Evolutionary conservation across 2,329 filamentous ascomycete genomes (phyloP), one percentile per base, ranked within the genome.

Genomic region (Zymoseptoria tritici): DNA sequence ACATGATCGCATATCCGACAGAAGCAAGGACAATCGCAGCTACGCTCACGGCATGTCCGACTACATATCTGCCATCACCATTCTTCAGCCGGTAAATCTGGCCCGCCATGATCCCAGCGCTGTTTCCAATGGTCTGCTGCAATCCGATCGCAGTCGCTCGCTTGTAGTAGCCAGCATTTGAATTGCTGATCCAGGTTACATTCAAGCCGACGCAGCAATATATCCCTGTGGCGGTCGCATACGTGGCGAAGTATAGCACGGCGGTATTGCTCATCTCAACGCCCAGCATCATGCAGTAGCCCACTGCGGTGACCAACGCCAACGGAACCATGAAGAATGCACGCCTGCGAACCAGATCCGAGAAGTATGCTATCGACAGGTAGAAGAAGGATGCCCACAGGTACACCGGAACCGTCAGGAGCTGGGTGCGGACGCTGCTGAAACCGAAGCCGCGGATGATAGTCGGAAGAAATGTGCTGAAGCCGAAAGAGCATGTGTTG

Each of bases 81-180:
- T 57, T 58, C 50, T 29, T 54, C 3, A 58, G 21, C 19, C 57
- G 57, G 54, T 58, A 55, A 21, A 55, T 55, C 36, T 59, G 53
- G 26, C 86, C 83, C 3, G 86, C 82, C 85, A 90, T 87, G 64
- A 91, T 87, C 2, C 89, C 89, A 9, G 85, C 82, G 16, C 80
- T 78, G 64, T 91, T 91, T 3, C 87, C 87, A 55, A 86, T 80
- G 0, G 83, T 88, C 42, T 90, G 76, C 70, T 90, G 87, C 71
- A 91, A 70, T 0, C 86, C 88, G 1, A 83, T 88, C 0, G 86
- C 86, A 0, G 86, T 87, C 0, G 87, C 87, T 42, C 88, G 79
- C 73, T 91, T 91, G 6, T 87, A 88, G 64, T 91, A 91, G 8
- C 88, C 79, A 1, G 89, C 88, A 9, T 82, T 80, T 60, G 90